A percentile compares a stretch with the other conserved stretches of the same genome.
phyloP scores from a whole-genome alignment of 805 yeast species.

The Candida michaelii region DNA sequence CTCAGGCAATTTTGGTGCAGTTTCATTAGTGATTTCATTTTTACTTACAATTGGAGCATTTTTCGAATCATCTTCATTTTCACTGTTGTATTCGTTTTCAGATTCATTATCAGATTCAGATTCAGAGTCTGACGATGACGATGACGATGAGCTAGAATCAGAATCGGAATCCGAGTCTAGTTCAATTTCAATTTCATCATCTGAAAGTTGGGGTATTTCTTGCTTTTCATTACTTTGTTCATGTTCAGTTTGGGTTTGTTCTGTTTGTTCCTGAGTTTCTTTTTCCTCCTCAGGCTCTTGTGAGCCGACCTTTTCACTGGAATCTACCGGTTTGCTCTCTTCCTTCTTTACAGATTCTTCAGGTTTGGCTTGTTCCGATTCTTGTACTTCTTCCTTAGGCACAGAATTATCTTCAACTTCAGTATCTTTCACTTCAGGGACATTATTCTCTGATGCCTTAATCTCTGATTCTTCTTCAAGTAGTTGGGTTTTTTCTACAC shows the following conservation, averaged over 20 bases:
- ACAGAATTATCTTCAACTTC: no score
- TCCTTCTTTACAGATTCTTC: no score
- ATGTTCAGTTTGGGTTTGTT: neutral
- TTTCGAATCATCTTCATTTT: conserved; percentile 46
- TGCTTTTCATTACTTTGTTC: no score
- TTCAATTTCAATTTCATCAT: conserved; percentile 27
- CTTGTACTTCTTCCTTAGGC: no score
- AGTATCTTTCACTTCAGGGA: no score
- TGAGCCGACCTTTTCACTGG: no score
- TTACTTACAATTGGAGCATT: conserved; percentile 74
- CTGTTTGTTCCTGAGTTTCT: neutral
- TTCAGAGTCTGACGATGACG: conserved; percentile 18
- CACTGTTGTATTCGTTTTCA: conserved; percentile 39
- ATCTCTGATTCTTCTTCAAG: no score
- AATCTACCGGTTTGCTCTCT: no score
- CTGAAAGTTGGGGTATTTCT: conserved; percentile 21
- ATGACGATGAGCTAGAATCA: conserved; percentile 11
- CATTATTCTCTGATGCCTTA: no score
- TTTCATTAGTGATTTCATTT: conserved; percentile 72
- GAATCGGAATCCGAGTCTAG: conserved; percentile 13
- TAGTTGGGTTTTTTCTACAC: no score
- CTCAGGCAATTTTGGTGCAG: conserved; percentile 65
- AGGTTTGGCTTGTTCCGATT: no score
- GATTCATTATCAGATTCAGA: conserved; percentile 18
- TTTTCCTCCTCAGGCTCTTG: neutral